Evolutionary conservation across 371 early-diverging fungal genomes (phyloP), one percentile per base, ranked within the genome.

Genomic region (Sporodiniella umbellata): DNA sequence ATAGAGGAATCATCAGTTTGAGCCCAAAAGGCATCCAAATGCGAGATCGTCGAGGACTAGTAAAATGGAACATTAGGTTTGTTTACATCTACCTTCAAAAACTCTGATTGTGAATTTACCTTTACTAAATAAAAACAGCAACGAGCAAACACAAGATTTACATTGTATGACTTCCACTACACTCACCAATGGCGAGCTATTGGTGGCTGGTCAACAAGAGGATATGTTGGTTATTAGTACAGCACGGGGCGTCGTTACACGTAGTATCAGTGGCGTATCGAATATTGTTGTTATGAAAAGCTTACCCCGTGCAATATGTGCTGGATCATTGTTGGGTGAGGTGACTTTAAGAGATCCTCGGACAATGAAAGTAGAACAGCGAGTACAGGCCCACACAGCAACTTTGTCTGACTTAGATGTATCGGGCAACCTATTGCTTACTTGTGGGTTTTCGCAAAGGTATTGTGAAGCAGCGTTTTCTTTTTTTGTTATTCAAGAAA

Each of bases 361-460:
- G 4, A 79, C 86, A 0, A 74, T 85, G 58, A 71, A 78, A 19
- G 79, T 82, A 1, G 89, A 90, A 57, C 85, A 88, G 40, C 53
- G 80, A 28, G 77, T 89, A 33, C 79, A 84, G 45, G 89, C 89
- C 5, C 90, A 92, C 57, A 80, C 87, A 17, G 90, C 90, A 8
- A 83, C 84, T 1, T 66, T 92, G 14, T 81, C 86, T 0, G 88
- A 87, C 66, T 64, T 92, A 40, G 90, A 90, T 59, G 79, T 89
- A 1, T 75, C 82, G 14, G 90, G 88, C 14, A 86, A 89, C 58
- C 57, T 84, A 28, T 59, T 92, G 40, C 59, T 87, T 8, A 90
- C 89, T 0, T 89, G 90, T 64, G 93, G 93, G 8, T 90, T 84
- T 61, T 89, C 90, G 5, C 77, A 75, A 54, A 56, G 77, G 81